phyloP scores from a whole-genome alignment of 352 stramenopile species.

The Phytophthora fragariaefolia region DNA sequence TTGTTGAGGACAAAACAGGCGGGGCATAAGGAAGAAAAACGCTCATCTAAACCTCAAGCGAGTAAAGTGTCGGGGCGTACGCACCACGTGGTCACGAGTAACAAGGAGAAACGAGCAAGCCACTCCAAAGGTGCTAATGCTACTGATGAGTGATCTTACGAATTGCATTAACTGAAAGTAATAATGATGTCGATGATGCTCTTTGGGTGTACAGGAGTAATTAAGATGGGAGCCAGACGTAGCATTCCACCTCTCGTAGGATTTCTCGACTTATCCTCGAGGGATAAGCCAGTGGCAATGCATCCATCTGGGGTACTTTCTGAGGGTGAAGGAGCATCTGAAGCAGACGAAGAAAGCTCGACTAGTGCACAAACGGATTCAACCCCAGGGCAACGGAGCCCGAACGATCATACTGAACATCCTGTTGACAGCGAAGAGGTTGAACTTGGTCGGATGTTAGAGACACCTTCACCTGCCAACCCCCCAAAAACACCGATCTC shows the following conservation, averaged over 20 bases:
- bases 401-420: slow-evolving; percentile 13
- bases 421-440: too few species aligned
- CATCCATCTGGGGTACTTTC: neutral
- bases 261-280: slow-evolving; percentile 7
- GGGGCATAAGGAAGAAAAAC: neutral
- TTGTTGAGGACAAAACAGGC: slow-evolving; percentile 5
- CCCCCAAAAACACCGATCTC: too few species aligned
- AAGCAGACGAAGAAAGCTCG: neutral
- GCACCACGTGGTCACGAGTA: neutral
- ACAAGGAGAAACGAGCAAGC: neutral
- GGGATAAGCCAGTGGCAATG: slow-evolving; percentile 10
- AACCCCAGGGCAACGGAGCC: neutral
- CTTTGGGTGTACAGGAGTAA: slow-evolving; percentile 12
- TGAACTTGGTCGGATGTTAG: too few species aligned
- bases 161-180: slow-evolving; percentile 8
- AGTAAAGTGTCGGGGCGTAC: neutral
- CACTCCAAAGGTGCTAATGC: slow-evolving; percentile 19
- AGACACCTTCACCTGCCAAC: too few species aligned
- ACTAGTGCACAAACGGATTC: too few species aligned
- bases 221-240: slow-evolving; percentile 18
- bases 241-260: neutral
- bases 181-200: slow-evolving; percentile 4
- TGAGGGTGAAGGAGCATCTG: neutral
- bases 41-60: neutral
- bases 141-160: neutral